Percentiles rank a stretch among this genome's conserved stretches.
Evolutionary conservation across 2,329 filamentous ascomycete genomes (phyloP).

Genomic region (Talaromyces atroroseus): DNA sequence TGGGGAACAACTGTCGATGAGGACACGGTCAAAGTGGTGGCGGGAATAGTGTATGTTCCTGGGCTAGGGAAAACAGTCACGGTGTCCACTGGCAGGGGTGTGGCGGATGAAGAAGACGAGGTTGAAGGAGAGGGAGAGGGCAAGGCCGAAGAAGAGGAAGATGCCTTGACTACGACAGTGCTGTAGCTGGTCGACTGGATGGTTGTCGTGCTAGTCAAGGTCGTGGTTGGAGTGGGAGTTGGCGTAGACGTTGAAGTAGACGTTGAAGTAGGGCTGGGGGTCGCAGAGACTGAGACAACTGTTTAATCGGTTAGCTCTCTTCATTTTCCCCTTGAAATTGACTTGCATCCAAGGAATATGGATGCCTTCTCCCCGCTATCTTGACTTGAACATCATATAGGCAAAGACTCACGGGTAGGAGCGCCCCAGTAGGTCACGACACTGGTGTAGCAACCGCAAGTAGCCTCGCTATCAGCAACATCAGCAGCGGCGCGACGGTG

Average conservation of each 20-base stretch:
- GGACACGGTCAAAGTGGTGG: constrained; percentile 48
- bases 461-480: constrained; percentile 24
- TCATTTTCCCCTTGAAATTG: background rate
- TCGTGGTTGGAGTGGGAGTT: constrained; percentile 13
- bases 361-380: background rate
- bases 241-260: constrained; percentile 19
- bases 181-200: constrained; percentile 34
- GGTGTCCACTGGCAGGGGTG: constrained; percentile 17
- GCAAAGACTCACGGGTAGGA: constrained; percentile 52
- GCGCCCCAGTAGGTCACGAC: constrained; percentile 65
- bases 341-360: background rate
- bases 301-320: background rate
- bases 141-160: constrained; percentile 23
- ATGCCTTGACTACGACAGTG: constrained; percentile 31
- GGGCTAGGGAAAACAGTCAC: constrained; percentile 14
- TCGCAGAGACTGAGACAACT: constrained; percentile 9
- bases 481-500: constrained; percentile 44
- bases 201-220: constrained; percentile 27
- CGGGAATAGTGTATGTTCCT: constrained; percentile 34
- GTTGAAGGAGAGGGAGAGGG: constrained; percentile 21
- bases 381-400: background rate
- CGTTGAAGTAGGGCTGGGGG: background rate
- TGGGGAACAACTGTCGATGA: constrained; percentile 65
- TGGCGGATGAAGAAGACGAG: constrained; percentile 12
- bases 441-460: constrained; percentile 69